These are phyloP conservation scores for Schizophyllum amplum DNA, from an alignment of 1,284 basidiomycete genomes.

Conservation along the genomic window DNA sequence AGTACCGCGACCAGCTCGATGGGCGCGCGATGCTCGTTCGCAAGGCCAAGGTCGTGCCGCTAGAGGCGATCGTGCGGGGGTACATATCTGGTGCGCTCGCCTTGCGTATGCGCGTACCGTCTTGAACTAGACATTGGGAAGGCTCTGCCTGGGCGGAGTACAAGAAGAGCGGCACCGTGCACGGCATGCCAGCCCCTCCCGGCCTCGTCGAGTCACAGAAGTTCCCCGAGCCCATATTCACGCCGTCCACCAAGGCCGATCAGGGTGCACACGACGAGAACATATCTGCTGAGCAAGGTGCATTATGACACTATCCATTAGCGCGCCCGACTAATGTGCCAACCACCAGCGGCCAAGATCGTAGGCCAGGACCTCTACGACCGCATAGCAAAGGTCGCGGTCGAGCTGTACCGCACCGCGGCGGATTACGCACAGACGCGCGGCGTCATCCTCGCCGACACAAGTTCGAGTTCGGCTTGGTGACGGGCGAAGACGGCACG, in stretches of 20 bases:
- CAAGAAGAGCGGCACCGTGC: constrained; percentile 81
- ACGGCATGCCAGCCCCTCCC: constrained; percentile 72
- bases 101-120: neutral
- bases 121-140: constrained; percentile 22
- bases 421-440: constrained; percentile 69
- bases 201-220: constrained; percentile 85
- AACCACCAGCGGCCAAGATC: constrained; percentile 47
- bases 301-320: constrained; percentile 8
- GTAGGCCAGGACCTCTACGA: constrained; percentile 63
- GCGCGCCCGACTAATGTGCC: neutral
- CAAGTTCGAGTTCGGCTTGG: constrained; percentile 84
- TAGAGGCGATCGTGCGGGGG: constrained; percentile 97
- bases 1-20: constrained; percentile 67
- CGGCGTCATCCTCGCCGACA: constrained; percentile 95
- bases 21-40: constrained; percentile 89
- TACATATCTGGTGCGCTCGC: constrained; percentile 78
- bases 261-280: constrained; percentile 96
- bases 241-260: constrained; percentile 96
- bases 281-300: constrained; percentile 87
- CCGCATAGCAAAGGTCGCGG: constrained; percentile 49
- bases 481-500: constrained; percentile 27
- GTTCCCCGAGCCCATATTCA: constrained; percentile 83
- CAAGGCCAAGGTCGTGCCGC: constrained; percentile 84
- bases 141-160: constrained; percentile 97
- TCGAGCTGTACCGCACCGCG: constrained; percentile 72